Conservation (phyloP, 1,284 basidiomycete genomes). For the Athelia sp. region DNA sequence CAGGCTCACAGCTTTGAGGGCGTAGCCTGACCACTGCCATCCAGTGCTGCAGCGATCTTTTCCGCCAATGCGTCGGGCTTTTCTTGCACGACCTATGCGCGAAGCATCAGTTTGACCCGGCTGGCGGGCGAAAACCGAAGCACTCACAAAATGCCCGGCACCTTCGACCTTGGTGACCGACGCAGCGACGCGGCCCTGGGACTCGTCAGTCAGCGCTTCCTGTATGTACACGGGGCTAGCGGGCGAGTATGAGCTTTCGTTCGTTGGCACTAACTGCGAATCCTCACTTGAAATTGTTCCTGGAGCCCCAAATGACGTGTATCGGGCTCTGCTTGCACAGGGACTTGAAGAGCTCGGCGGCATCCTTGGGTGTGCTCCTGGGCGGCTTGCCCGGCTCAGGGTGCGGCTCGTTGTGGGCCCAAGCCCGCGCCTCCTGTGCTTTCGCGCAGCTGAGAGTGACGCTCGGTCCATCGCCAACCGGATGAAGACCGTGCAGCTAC, state of each 20-base stretch:
- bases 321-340: constrained; percentile 30
- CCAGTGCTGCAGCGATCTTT: background rate
- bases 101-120: too few species aligned
- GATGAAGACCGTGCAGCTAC: constrained; percentile 21
- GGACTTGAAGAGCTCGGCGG: constrained; percentile 23
- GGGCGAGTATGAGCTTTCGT: too few species aligned
- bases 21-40: background rate
- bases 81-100: constrained; percentile 2
- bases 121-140: too few species aligned
- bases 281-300: constrained; percentile 32
- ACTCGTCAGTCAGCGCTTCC: constrained; percentile 30
- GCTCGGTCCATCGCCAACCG: constrained; percentile 14
- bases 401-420: constrained; percentile 34
- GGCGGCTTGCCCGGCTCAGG: too few species aligned
- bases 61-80: background rate
- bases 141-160: constrained; percentile 37
- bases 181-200: constrained; percentile 29
- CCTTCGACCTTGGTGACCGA: constrained; percentile 34
- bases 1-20: background rate
- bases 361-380: constrained; percentile 22
- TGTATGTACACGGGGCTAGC: constrained; percentile 38
- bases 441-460: constrained; percentile 36
- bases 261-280: too few species aligned
- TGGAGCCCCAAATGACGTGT: constrained; percentile 36
- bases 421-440: constrained; percentile 36